Evolutionary conservation across 805 yeast genomes (phyloP).

Genomic region (Candida succiphila): DNA sequence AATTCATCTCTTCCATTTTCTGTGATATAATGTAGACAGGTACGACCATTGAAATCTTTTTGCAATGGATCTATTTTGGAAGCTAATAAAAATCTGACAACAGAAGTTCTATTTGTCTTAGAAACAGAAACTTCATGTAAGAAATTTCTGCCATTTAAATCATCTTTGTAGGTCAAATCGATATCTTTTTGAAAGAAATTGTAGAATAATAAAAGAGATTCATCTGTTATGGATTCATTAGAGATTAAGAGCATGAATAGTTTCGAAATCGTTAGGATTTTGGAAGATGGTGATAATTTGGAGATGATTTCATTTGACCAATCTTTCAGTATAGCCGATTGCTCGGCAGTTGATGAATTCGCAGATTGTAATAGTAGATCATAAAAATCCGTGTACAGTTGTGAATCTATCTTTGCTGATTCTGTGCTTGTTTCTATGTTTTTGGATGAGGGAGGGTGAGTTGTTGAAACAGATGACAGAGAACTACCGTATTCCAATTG

Average conservation of each 20-base stretch:
- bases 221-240: constrained; percentile 55
- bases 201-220: constrained; percentile 39
- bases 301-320: constrained; percentile 35
- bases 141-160: constrained; percentile 61
- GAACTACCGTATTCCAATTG: constrained; percentile 34
- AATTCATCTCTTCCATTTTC: constrained; percentile 40
- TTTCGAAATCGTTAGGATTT: constrained; percentile 46
- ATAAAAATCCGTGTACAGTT: constrained; percentile 60
- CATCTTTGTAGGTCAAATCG: constrained; percentile 58
- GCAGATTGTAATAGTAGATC: constrained; percentile 25
- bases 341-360: constrained; percentile 25
- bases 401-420: constrained; percentile 28
- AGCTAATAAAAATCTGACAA: constrained; percentile 14
- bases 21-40: constrained; percentile 83
- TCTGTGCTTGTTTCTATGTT: not conserved
- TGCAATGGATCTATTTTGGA: constrained; percentile 6
- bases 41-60: constrained; percentile 64
- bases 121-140: constrained; percentile 54
- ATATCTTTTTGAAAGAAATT: constrained; percentile 41
- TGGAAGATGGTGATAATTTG: constrained; percentile 29
- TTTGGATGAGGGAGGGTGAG: not conserved
- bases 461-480: constrained; percentile 14
- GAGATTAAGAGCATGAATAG: constrained; percentile 64
- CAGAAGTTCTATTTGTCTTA: constrained; percentile 11
- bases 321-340: constrained; percentile 17